Evolutionary conservation across 2,329 filamentous ascomycete genomes (phyloP).

Genomic region (Emergomyces orientalis): DNA sequence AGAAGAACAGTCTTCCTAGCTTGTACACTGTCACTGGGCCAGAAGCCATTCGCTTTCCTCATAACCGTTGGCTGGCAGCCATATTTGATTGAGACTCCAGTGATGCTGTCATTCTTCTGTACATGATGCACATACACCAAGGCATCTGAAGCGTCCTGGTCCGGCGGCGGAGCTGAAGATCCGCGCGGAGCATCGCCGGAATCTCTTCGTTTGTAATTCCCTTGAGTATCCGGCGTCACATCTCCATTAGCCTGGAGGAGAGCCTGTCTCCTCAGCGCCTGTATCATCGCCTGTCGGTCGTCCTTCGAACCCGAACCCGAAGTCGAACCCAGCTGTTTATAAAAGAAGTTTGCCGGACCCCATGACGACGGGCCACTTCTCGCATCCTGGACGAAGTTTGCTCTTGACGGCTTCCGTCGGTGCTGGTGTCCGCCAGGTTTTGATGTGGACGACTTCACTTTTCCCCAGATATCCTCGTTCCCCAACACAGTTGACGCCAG

Average conservation of each 20-base stretch:
- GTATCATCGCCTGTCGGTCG: slow-evolving; percentile 37
- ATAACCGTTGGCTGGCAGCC: slow-evolving; percentile 76
- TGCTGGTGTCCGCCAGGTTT: slow-evolving; percentile 23
- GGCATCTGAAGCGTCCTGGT: slow-evolving; percentile 60
- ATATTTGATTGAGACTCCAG: slow-evolving; percentile 82
- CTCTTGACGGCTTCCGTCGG: slow-evolving; percentile 31
- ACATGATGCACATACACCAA: slow-evolving; percentile 88
- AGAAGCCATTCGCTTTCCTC: slow-evolving; percentile 81
- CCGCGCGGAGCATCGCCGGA: slow-evolving; percentile 31
- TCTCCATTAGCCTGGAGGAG: slow-evolving; percentile 37
- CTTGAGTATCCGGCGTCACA: slow-evolving; percentile 26
- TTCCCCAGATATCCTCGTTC: slow-evolving; percentile 27
- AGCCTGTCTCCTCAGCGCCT: slow-evolving; percentile 41
- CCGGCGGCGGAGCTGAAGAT: slow-evolving; percentile 27
- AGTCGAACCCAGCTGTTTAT: slow-evolving; percentile 21
- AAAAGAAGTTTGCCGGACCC: slow-evolving; percentile 32
- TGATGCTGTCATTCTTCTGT: slow-evolving; percentile 72
- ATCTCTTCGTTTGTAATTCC: slow-evolving; percentile 39
- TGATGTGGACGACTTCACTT: slow-evolving; percentile 16
- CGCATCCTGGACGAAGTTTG: slow-evolving; percentile 17
- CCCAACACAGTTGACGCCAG: slow-evolving; percentile 42
- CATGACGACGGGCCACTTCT: slow-evolving; percentile 22
- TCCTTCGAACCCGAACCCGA: slow-evolving; percentile 33
- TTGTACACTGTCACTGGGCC: slow-evolving; percentile 88
- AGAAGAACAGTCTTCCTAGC: slow-evolving; percentile 69